phyloP scores from a whole-genome alignment of 495 filamentous ascomycete genomes.

The Bacidia gigantensis region DNA sequence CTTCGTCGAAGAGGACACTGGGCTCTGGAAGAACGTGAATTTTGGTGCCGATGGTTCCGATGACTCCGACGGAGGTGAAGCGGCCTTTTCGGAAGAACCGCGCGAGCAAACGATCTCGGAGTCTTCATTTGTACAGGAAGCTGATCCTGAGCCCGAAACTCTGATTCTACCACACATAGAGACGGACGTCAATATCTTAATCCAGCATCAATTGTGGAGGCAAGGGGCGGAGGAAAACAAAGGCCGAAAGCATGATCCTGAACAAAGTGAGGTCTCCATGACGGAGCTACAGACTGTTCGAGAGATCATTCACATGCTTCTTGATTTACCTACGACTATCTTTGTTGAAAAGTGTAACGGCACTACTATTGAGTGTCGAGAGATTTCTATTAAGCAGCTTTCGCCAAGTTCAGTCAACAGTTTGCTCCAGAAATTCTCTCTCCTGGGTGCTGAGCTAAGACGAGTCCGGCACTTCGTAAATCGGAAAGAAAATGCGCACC shows the following conservation, averaged over 20 bases:
- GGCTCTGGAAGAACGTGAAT: constrained; percentile 67
- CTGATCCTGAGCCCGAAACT: background rate
- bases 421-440: constrained; percentile 29
- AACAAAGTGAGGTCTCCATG: constrained; percentile 35
- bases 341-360: constrained; percentile 37
- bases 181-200: background rate
- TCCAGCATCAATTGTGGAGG: background rate
- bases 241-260: constrained; percentile 42
- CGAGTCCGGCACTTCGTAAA: constrained; percentile 32
- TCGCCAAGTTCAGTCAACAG: constrained; percentile 27
- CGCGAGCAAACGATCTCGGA: background rate
- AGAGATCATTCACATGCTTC: constrained; percentile 74
- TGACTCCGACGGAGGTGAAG: constrained; percentile 22
- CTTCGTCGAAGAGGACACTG: constrained; percentile 12
- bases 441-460: constrained; percentile 34
- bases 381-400: constrained; percentile 28
- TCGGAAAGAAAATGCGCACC: constrained; percentile 27
- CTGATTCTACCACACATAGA: background rate
- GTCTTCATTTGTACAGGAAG: background rate
- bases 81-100: background rate
- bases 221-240: background rate
- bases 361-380: constrained; percentile 24
- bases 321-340: constrained; percentile 60
- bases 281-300: constrained; percentile 63
- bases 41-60: constrained; percentile 55